Evolutionary conservation across 257 asterid genomes (phyloP), one percentile per base, ranked within the genome.

Genomic region (Ehretia macrophylla): DNA sequence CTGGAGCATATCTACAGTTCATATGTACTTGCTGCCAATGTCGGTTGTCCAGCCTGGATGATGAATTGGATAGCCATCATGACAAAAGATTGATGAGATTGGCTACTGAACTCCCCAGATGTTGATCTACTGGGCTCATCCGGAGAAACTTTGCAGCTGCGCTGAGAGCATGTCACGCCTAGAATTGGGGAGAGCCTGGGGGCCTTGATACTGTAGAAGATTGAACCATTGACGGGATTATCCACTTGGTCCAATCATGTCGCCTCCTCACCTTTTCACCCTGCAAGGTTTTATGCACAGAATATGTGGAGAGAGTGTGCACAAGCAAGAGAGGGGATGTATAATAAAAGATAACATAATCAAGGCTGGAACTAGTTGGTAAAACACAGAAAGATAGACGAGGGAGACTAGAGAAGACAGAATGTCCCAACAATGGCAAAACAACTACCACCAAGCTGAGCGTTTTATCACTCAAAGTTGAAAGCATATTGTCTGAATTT

Each of bases 221-320:
- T 52, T 72, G 77, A 53, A 54, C 50, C n/a, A n/a, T n/a, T 8
- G 67, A 17, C 10, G 86, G 68, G 77, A 86, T 66, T 67, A 84
- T 61, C 95, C 96, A 88, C 58, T 65, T 76, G 44, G 4, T 27
- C 93, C 95, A 88, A 56, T 85, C 90, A 58, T 46, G 64, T 58
- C 79, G 79, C 59, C 81, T 63, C 67, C 96, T 81, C 49, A 88
- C 63, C 65, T 79, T 88, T 58, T 81, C 89, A 19, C 87, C 90
- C 96, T 85, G 70, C 66, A 67, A 71, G 22, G 18, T 19, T 10
- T 6, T 4, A 17, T 49, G 9, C 16, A 21, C 22, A 48, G 21
- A n/a, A n/a, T 14, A 17, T 11, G 6, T 27, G n/a, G n/a, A n/a
- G n/a, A n/a, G n/a, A n/a, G n/a, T n/a, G n/a, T n/a, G n/a, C n/a